Percentiles rank a stretch among this genome's conserved stretches.
phyloP scores from a whole-genome alignment of 2,329 filamentous ascomycete genomes.

The Fusarium illudens region DNA sequence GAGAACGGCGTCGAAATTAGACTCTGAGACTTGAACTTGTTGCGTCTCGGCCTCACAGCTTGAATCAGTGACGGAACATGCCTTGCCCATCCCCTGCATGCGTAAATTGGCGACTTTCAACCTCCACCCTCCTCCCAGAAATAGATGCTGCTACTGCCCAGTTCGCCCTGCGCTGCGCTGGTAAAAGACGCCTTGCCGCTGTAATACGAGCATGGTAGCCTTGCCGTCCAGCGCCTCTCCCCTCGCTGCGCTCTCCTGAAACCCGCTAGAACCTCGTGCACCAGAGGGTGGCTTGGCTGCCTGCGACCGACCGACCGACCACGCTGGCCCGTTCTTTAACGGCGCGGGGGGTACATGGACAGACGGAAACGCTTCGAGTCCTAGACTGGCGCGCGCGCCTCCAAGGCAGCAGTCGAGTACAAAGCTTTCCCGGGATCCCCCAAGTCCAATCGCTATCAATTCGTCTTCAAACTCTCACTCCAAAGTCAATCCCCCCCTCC shows the following conservation, averaged over 20 bases:
- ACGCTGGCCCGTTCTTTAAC: conserved; percentile 30
- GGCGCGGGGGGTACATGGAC: conserved; percentile 13
- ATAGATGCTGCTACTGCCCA: background rate
- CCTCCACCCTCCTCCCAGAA: background rate
- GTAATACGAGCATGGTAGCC: background rate
- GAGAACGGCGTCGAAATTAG: background rate
- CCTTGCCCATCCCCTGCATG: background rate
- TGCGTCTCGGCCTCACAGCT: no score
- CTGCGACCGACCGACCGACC: conserved; percentile 15
- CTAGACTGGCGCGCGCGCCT: background rate
- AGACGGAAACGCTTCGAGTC: no score
- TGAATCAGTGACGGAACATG: background rate
- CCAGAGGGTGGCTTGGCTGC: conserved; percentile 27
- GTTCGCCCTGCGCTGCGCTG: background rate
- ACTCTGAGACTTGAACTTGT: background rate
- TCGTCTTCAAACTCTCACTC: background rate
- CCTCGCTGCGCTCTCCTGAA: conserved; percentile 26
- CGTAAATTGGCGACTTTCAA: no score
- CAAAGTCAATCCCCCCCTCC: background rate
- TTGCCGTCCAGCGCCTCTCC: conserved; percentile 4
- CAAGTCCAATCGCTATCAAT: background rate
- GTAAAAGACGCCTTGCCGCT: background rate
- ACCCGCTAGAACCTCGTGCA: conserved; percentile 29
- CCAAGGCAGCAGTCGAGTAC: conserved; percentile 42
- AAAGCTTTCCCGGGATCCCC: conserved; percentile 28